phyloP scores from a whole-genome alignment of 345 rosid genomes.

The Gossypium stocksii region DNA sequence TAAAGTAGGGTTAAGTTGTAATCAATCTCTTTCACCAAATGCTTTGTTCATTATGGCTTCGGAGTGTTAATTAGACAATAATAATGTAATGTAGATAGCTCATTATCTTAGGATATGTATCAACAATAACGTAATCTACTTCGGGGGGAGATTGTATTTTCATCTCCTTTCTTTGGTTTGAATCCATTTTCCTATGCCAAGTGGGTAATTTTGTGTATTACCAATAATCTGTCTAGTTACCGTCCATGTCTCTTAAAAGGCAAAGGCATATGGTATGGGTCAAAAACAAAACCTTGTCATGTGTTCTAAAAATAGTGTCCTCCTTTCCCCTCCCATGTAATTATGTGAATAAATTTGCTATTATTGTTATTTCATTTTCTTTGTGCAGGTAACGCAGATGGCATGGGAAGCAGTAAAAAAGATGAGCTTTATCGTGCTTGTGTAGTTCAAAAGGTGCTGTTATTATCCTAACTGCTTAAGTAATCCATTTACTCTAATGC shows the following conservation, averaged over 20 bases:
- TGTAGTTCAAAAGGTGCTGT: conserved; percentile 57
- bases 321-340: background rate
- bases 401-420: conserved; percentile 61
- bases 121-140: background rate
- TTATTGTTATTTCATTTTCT: conserved; percentile 5
- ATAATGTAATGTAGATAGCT: background rate
- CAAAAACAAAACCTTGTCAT: background rate
- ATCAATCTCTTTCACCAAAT: background rate
- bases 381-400: conserved; percentile 70
- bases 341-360: background rate
- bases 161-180: background rate
- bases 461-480: conserved; percentile 2
- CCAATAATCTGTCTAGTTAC: background rate
- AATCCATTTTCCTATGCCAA: conserved; percentile 1
- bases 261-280: background rate
- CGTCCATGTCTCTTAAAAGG: background rate
- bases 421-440: conserved; percentile 65
- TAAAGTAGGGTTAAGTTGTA: background rate
- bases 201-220: background rate
- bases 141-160: background rate
- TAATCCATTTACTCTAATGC: background rate
- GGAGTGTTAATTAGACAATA: background rate
- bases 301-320: background rate
- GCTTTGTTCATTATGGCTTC: background rate
- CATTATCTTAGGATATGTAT: background rate